These are phyloP conservation scores for Plasmopara halstedii DNA, from an alignment of 352 stramenopile genomes.

Conservation along the genomic window DNA sequence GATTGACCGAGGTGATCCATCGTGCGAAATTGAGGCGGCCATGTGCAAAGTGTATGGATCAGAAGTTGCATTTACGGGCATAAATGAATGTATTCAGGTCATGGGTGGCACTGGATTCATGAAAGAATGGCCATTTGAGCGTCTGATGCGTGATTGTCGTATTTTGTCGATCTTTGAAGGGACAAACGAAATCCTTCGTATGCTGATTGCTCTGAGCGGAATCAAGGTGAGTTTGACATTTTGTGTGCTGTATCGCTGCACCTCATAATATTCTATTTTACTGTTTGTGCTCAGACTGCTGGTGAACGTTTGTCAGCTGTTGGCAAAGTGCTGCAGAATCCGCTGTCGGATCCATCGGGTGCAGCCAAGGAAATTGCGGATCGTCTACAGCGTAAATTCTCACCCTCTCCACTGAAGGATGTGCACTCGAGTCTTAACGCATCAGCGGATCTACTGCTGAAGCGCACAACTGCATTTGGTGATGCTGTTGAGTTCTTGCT, in stretches of 20 bases:
- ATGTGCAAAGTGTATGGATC: slow-evolving; percentile 88
- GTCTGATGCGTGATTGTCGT: slow-evolving; percentile 86
- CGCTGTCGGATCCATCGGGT: slow-evolving; percentile 60
- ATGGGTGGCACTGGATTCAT: slow-evolving; percentile 88
- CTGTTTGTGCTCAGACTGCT: slow-evolving; percentile 45
- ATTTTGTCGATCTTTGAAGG: slow-evolving; percentile 90
- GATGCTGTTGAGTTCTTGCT: slow-evolving; percentile 71
- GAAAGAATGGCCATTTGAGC: slow-evolving; percentile 89
- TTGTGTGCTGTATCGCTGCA: neutral
- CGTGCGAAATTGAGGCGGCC: slow-evolving; percentile 81
- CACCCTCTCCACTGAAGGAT: slow-evolving; percentile 51
- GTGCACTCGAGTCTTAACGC: slow-evolving; percentile 61
- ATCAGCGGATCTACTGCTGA: slow-evolving; percentile 49
- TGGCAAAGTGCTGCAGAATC: slow-evolving; percentile 76
- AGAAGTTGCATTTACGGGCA: slow-evolving; percentile 71
- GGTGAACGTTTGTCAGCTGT: slow-evolving; percentile 71
- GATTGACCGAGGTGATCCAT: slow-evolving; percentile 81
- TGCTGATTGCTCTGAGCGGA: slow-evolving; percentile 87
- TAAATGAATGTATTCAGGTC: slow-evolving; percentile 86
- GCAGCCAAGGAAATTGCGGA: slow-evolving; percentile 70
- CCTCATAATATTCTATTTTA: no score
- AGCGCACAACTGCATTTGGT: slow-evolving; percentile 67
- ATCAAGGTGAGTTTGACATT: slow-evolving; percentile 40
- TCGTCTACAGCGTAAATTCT: slow-evolving; percentile 78
- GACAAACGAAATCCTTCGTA: slow-evolving; percentile 87